Conservation (phyloP, 2,329 filamentous ascomycete genomes). For the Neurospora crassa region DNA sequence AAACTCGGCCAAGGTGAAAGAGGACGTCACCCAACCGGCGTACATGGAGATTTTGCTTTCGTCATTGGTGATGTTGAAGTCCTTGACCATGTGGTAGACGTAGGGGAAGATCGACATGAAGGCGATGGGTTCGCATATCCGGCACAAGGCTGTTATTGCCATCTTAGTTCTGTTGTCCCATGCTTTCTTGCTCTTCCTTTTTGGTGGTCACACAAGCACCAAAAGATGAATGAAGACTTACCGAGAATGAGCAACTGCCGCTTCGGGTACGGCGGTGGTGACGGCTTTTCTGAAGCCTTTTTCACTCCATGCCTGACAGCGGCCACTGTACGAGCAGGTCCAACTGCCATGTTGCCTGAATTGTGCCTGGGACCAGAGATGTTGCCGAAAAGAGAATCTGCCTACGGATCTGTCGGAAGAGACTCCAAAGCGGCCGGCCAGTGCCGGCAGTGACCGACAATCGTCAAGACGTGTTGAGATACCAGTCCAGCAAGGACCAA, state of each 20-base stretch:
- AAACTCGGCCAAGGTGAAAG: constrained; percentile 94
- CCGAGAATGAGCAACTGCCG: constrained; percentile 44
- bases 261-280: constrained; percentile 27
- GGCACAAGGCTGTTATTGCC: constrained; percentile 59
- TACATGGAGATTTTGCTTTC: constrained; percentile 79
- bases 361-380: not conserved
- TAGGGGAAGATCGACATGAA: constrained; percentile 99
- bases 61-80: constrained; percentile 76
- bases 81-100: constrained; percentile 94
- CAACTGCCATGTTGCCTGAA: constrained; percentile 1
- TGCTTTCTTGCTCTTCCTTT: not conserved
- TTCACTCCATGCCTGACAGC: not conserved
- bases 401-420: not conserved
- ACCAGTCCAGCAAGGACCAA: not conserved
- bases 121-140: constrained; percentile 96
- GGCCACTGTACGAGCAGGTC: constrained; percentile 7
- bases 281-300: constrained; percentile 14
- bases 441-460: not conserved
- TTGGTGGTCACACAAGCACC: not conserved
- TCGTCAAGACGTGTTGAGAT: not conserved
- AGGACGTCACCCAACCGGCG: constrained; percentile 90
- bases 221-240: constrained; percentile 21
- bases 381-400: constrained; percentile 1
- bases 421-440: not conserved
- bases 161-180: not conserved